phyloP scores from a whole-genome alignment of 305 asterid species.

The Caryopteris hybrid region DNA sequence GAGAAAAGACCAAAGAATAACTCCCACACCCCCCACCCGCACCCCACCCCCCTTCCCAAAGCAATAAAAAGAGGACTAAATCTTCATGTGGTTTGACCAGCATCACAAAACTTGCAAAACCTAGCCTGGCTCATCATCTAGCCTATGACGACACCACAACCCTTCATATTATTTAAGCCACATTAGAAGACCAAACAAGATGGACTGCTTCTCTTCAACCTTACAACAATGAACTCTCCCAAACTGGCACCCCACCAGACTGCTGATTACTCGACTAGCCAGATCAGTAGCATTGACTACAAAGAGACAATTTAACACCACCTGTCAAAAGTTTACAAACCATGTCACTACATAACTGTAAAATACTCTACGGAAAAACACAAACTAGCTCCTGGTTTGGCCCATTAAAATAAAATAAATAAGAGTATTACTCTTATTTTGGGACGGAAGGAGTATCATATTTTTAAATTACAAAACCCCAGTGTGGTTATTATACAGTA shows the following conservation, averaged over 20 bases:
- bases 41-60: no score
- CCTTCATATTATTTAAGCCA: neutral
- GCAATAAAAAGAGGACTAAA: neutral
- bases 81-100: neutral
- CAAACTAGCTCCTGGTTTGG: neutral
- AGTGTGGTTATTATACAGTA: no score
- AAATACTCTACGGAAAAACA: neutral
- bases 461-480: no score
- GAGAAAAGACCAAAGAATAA: neutral
- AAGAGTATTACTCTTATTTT: no score
- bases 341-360: neutral
- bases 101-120: conserved; percentile 9
- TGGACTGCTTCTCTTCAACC: neutral
- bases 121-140: neutral
- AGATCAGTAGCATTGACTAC: neutral
- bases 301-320: neutral
- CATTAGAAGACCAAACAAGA: neutral
- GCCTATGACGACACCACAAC: neutral
- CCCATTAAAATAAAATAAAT: no score
- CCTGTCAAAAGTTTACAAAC: conserved; percentile 8
- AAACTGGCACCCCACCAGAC: neutral
- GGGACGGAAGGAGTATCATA: no score
- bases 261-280: conserved; percentile 9
- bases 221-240: neutral
- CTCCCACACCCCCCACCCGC: no score